phyloP scores from a whole-genome alignment of 495 filamentous ascomycete species.

The Xylaria flabelliformis region DNA sequence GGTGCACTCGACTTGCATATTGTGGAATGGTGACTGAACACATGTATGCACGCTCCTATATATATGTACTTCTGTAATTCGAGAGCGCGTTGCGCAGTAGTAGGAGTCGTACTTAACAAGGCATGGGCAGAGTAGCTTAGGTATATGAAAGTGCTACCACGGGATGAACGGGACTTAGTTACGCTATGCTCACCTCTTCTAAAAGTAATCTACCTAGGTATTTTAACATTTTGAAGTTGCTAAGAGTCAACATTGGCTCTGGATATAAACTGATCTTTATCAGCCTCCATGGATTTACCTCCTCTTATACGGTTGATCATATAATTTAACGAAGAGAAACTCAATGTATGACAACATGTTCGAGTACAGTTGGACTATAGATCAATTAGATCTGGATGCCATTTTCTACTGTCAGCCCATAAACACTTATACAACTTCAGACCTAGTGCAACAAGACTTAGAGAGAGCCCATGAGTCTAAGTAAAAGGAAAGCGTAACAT shows the following conservation, averaged over 20 bases:
- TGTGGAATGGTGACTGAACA: neutral
- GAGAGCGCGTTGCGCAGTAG: neutral
- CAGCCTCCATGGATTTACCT: neutral
- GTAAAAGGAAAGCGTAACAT: neutral
- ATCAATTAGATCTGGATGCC: neutral
- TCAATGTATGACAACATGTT: neutral
- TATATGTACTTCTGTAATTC: neutral
- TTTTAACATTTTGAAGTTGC: neutral
- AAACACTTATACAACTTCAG: neutral
- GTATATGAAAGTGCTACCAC: neutral
- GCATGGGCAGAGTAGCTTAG: neutral
- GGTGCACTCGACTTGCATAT: neutral
- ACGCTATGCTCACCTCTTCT: neutral
- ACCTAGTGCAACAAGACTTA: neutral
- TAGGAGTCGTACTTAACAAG: neutral
- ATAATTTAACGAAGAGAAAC: neutral
- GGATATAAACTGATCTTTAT: neutral
- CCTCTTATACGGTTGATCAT: neutral
- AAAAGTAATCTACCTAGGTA: neutral
- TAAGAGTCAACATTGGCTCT: neutral
- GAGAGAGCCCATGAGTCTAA: neutral
- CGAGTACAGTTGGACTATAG: neutral
- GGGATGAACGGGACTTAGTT: neutral
- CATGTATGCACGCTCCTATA: neutral
- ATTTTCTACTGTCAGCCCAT: neutral